phyloP scores from a whole-genome alignment of 345 rosid species.

The Erucastrum elatum region DNA sequence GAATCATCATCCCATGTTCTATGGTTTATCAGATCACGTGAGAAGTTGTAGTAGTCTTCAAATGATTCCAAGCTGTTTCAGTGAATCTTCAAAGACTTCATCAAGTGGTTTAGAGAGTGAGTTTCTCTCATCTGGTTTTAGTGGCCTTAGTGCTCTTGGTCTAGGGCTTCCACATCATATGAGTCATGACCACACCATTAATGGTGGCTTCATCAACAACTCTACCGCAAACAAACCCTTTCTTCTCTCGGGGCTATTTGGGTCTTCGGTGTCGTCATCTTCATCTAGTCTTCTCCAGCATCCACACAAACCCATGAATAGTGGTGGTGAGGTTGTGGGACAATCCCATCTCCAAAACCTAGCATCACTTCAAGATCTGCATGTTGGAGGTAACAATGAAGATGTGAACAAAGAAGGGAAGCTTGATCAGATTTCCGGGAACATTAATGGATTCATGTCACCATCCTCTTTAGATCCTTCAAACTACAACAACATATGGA shows the following conservation, averaged over 20 bases:
- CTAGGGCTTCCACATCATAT: constrained; percentile 57
- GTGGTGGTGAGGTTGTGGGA: constrained; percentile 40
- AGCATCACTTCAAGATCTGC: constrained; percentile 54
- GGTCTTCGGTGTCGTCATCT: constrained; percentile 49
- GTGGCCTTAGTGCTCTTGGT: constrained; percentile 54
- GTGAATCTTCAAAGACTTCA: constrained; percentile 32
- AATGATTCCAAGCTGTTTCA: constrained; percentile 33
- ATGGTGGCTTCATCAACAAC: constrained; percentile 28
- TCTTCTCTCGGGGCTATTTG: constrained; percentile 55
- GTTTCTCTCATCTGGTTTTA: constrained; percentile 50
- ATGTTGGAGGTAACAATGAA: constrained; percentile 42
- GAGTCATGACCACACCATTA: constrained; percentile 27
- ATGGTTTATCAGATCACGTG: constrained; percentile 51
- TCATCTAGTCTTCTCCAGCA: constrained; percentile 48
- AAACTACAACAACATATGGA: constrained; percentile 38
- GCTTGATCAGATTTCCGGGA: constrained; percentile 40
- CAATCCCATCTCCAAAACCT: constrained; percentile 45
- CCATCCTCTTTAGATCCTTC: constrained; percentile 55
- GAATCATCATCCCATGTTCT: constrained; percentile 59
- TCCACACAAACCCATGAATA: constrained; percentile 48
- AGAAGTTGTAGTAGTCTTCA: constrained; percentile 48
- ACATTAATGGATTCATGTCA: constrained; percentile 32
- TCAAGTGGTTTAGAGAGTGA: constrained; percentile 45
- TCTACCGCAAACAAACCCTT: constrained; percentile 43
- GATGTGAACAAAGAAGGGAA: constrained; percentile 46